Evolutionary conservation across 192 early-diverging fungal species (phyloP).

Genomic region (Gonapodya prolifera): DNA sequence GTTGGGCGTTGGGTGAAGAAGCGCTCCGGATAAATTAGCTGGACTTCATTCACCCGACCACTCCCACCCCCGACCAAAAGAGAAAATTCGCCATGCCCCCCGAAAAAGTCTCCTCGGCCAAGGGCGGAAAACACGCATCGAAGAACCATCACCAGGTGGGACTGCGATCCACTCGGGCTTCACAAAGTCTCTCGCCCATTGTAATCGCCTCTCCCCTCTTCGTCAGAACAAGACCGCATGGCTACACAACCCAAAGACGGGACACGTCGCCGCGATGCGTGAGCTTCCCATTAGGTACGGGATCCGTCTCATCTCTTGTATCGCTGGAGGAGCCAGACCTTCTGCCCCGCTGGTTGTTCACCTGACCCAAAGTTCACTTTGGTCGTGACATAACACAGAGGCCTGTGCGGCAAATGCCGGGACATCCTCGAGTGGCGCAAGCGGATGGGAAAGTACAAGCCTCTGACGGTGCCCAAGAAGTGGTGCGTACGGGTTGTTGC

Average conservation of each 20-base stretch:
- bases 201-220: not conserved
- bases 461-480: constrained; percentile 77
- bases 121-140: not conserved
- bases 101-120: not conserved
- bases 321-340: too few relatives aligned
- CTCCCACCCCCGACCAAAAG: too few relatives aligned
- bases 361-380: too few relatives aligned
- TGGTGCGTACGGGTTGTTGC: constrained; percentile 49
- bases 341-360: too few relatives aligned
- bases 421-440: constrained; percentile 75
- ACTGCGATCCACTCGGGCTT: not conserved
- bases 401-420: constrained; percentile 46
- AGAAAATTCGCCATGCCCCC: not conserved
- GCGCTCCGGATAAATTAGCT: too few relatives aligned
- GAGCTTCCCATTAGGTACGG: not conserved
- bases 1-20: too few relatives aligned
- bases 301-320: too few relatives aligned
- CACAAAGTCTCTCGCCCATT: not conserved
- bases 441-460: constrained; percentile 95
- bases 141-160: not conserved
- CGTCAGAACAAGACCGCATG: not conserved
- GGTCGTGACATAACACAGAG: too few relatives aligned
- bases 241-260: not conserved
- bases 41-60: too few relatives aligned
- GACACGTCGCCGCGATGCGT: not conserved